Evolutionary conservation across 179 eudicot genomes (phyloP), one percentile per base, ranked within the genome.

Genomic region (Amaranthus tricolor): DNA sequence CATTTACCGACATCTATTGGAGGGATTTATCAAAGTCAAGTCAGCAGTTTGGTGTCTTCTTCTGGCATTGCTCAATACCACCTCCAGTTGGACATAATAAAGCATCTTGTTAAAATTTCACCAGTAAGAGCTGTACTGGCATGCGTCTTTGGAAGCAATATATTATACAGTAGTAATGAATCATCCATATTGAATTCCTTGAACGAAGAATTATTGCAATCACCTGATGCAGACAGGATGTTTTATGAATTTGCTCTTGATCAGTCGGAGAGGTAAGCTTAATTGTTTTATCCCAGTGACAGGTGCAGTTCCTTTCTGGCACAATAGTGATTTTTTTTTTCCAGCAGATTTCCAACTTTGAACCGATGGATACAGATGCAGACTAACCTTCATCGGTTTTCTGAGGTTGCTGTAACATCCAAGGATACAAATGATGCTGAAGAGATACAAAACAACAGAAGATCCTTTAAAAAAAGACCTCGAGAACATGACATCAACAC

Each of bases 321-420:
- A 68, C 51, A 49, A 72, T 24, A 7, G 8, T 20, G 47, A 44
- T 63, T n/a, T 64, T 14, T 82, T 72, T 68, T 71, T 31, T 21
- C 31, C 45, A 51, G 67, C 92, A 96, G 99, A 78, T 96, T 89
- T 80, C 98, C 99, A n/a, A 96, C 99, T 73, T 88, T 96, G 91
- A 96, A 96, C 75, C 94, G 99, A 62, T 96, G 99, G 99, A 96
- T 93, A 84, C 99, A 96, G 87, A 88, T 96, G 97, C 99, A 96
- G 80, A 88, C 93, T 53, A 96, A 96, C 78, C 99, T 93, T 68
- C 97, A 96, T 76, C 90, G 94, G 70, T 94, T 96, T 78, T 94
- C 93, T 65, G 99, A 91, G 82, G 84, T 89, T 82, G 89, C 90
- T 71, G 91, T 82, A 70, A 82, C 86, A 75, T 74, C 85, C 53